Evolutionary conservation across 1,139 yeast species (phyloP).

Genomic region (Saccharomycopsis hybrid): DNA sequence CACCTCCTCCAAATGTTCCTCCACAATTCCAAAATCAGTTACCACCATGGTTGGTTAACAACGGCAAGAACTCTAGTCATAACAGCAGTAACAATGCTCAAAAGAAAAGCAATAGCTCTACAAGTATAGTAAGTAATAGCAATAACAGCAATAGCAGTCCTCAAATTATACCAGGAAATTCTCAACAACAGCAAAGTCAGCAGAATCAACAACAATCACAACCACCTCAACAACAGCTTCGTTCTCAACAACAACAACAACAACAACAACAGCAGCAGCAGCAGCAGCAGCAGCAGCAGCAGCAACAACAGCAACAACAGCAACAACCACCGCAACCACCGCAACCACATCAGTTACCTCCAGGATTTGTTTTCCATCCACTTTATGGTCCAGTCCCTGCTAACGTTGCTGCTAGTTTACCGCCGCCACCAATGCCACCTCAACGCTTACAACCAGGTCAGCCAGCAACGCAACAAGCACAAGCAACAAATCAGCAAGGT

Average conservation of each 20-base stretch:
- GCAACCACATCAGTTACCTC: not conserved
- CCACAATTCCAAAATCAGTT: constrained; percentile 6
- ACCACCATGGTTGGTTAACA: constrained; percentile 12
- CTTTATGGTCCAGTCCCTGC: not conserved
- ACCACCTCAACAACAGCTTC: not conserved
- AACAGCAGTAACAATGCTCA: not conserved
- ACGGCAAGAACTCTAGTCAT: too few species aligned
- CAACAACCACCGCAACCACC: not conserved
- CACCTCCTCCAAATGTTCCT: constrained; percentile 4
- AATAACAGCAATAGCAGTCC: not conserved
- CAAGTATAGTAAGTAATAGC: not conserved
- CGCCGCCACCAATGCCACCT: not conserved
- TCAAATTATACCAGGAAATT: too few species aligned
- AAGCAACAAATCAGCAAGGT: too few species aligned
- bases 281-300: too few species aligned
- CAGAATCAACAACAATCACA: too few species aligned
- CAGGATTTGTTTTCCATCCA: not conserved
- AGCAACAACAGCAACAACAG: too few species aligned
- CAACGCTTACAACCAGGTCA: too few species aligned
- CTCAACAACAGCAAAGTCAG: too few species aligned
- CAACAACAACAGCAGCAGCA: not conserved
- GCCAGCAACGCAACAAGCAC: too few species aligned
- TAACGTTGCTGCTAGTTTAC: not conserved
- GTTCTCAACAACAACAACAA: not conserved
- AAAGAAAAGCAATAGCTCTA: not conserved